These are phyloP conservation scores for Pugionium dolabratum DNA, from an alignment of 345 rosid genomes.

Conservation along the genomic window DNA sequence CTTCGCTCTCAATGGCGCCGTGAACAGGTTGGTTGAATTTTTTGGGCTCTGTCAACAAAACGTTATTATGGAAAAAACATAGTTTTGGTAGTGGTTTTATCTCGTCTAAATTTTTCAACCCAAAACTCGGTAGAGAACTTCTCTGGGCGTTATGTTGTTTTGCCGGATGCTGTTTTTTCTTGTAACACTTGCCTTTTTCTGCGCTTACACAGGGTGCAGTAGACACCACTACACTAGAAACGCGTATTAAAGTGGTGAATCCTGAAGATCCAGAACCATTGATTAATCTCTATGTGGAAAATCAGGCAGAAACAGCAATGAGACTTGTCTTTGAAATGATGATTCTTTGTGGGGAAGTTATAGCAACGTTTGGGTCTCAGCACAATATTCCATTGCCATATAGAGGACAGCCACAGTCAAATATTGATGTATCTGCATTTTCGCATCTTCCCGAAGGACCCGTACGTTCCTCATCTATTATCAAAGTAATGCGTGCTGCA, in stretches of 20 bases:
- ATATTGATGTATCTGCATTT: conserved; percentile 77
- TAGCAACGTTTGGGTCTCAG: conserved; percentile 77
- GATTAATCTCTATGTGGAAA: conserved; percentile 80
- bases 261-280: conserved; percentile 83
- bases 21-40: conserved; percentile 63
- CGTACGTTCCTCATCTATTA: conserved; percentile 72
- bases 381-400: conserved; percentile 84
- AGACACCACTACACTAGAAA: conserved; percentile 77
- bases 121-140: conserved; percentile 8
- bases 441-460: conserved; percentile 97
- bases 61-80: conserved; percentile 2
- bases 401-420: conserved; percentile 95
- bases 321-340: conserved; percentile 96
- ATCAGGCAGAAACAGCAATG: conserved; percentile 91
- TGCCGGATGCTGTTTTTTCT: not conserved
- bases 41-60: conserved; percentile 10
- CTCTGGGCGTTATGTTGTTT: conserved; percentile 2
- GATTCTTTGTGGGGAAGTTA: conserved; percentile 93
- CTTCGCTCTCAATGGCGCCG: conserved; percentile 78
- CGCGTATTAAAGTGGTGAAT: conserved; percentile 83
- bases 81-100: conserved; percentile 3
- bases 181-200: conserved; percentile 19
- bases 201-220: conserved; percentile 73
- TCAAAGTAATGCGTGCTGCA: conserved; percentile 86
- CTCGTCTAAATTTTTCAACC: conserved; percentile 10